Conservation (phyloP, 23 red algal genomes). For the Gracilariopsis chorda region DNA sequence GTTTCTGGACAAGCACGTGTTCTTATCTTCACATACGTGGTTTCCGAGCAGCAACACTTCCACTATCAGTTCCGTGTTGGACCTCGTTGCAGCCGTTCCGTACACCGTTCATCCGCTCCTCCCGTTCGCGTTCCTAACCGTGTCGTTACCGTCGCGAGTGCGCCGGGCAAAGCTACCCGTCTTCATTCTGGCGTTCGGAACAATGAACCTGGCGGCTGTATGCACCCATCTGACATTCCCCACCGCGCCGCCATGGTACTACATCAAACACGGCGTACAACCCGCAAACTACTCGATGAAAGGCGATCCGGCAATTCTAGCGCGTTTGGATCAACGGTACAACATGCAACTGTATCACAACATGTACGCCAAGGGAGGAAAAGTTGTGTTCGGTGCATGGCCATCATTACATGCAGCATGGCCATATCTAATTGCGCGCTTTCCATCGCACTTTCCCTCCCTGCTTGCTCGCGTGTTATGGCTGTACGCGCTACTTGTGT, state of each 20-base stretch:
- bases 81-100: slow-evolving; percentile 85
- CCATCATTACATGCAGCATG: slow-evolving; percentile 89
- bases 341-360: slow-evolving; percentile 53
- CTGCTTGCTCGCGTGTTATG: background rate
- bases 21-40: slow-evolving; percentile 49
- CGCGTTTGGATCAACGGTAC: slow-evolving; percentile 59
- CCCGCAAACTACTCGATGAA: slow-evolving; percentile 77
- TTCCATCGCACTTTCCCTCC: background rate
- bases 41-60: background rate
- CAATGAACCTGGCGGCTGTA: slow-evolving; percentile 71
- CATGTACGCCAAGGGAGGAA: slow-evolving; percentile 75
- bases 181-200: slow-evolving; percentile 60
- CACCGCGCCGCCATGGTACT: slow-evolving; percentile 96
- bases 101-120: slow-evolving; percentile 87
- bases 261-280: slow-evolving; percentile 65
- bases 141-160: background rate
- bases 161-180: background rate
- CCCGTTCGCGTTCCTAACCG: slow-evolving; percentile 57
- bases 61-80: background rate
- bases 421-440: slow-evolving; percentile 87
- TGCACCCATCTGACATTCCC: slow-evolving; percentile 79
- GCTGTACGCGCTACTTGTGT: slow-evolving; percentile 66
- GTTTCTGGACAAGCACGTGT: slow-evolving; percentile 37
- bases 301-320: slow-evolving; percentile 76
- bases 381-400: slow-evolving; percentile 90